Percentiles rank a stretch among this genome's conserved stretches.
Evolutionary conservation across 768 basidiomycete species (phyloP).

Genomic region (Panellus pusillus): DNA sequence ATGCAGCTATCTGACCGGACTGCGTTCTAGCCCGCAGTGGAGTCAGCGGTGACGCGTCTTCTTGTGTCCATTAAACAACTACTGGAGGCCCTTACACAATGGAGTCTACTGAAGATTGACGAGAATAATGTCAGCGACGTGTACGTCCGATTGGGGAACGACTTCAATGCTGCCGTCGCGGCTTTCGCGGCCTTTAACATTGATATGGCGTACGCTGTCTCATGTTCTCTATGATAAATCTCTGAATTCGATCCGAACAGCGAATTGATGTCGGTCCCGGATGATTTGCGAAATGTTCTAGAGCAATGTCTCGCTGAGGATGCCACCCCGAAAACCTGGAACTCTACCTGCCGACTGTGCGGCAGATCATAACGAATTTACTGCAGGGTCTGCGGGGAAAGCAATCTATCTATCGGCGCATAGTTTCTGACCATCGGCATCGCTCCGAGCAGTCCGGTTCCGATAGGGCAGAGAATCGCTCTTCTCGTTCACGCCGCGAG

Average conservation of each 20-base stretch:
- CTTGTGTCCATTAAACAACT: conserved; percentile 94
- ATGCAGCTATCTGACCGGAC: conserved; percentile 8
- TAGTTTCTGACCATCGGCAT: conserved; percentile 62
- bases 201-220: conserved; percentile 79
- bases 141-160: conserved; percentile 94
- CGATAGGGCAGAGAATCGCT: conserved; percentile 58
- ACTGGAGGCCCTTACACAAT: conserved; percentile 84
- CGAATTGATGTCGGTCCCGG: conserved; percentile 84
- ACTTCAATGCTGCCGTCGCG: conserved; percentile 91
- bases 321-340: conserved; percentile 83
- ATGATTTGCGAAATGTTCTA: conserved; percentile 84
- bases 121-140: conserved; percentile 92
- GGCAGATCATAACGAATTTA: conserved; percentile 90
- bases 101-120: conserved; percentile 71
- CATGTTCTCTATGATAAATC: conserved; percentile 15
- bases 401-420: conserved; percentile 83
- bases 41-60: conserved; percentile 88
- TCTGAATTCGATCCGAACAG: conserved; percentile 38
- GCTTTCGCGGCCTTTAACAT: conserved; percentile 86
- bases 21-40: conserved; percentile 66
- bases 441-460: conserved; percentile 49
- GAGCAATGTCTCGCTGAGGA: conserved; percentile 93
- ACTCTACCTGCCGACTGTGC: conserved; percentile 85
- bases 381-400: conserved; percentile 91
- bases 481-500: conserved; percentile 53